Evolutionary conservation across 441 rosid species (phyloP), one percentile per base, ranked within the genome.

Genomic region (Flueggea neowawraea): DNA sequence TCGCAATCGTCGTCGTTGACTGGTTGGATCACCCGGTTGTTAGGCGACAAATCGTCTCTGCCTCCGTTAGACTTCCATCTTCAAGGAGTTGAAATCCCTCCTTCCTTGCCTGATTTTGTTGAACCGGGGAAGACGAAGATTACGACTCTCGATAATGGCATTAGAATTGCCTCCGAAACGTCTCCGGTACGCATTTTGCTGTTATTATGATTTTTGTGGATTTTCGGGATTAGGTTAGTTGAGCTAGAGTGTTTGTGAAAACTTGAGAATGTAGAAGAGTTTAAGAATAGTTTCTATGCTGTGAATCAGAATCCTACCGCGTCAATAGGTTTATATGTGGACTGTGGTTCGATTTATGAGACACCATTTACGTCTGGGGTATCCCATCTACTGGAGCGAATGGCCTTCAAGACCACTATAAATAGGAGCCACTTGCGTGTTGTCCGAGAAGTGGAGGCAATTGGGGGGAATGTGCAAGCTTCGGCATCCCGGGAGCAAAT

Each of bases 401-500:
- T 95, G 98, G 96, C 95, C 62, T 91, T 91, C 75, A 91, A 89
- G 80, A 82, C 83, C 69, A 91, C 98, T 6, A 67, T 41, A 44
- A 95, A 86, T 69, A 75, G 99, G 50, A 88, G 84, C 60, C 91
- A 91, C 62, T 63, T 91, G 62, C 88, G 91, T n/a, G 69, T 95
- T 60, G 89, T 91, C 32, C 82, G 97, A 70, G 98, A 95, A 75
- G 88, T 90, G 57, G 97, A 91, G 77, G 98, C 97, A 55, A 85
- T 91, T 61, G 96, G 97, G 61, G 97, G 98, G 41, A 77, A 75
- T 73, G 79, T 89, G 12, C 78, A 72, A 8, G 90, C 95, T 16
- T 81, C 97, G 61, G 98, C 98, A n/a, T 88, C 96, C 36, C 73
- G 98, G 67, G 99, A 91, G 78, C 97, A 90, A 55, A 95, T 91